Evolutionary conservation across 1,284 basidiomycete species (phyloP), one percentile per base, ranked within the genome.

Genomic region (Rugosomyces carneus): DNA sequence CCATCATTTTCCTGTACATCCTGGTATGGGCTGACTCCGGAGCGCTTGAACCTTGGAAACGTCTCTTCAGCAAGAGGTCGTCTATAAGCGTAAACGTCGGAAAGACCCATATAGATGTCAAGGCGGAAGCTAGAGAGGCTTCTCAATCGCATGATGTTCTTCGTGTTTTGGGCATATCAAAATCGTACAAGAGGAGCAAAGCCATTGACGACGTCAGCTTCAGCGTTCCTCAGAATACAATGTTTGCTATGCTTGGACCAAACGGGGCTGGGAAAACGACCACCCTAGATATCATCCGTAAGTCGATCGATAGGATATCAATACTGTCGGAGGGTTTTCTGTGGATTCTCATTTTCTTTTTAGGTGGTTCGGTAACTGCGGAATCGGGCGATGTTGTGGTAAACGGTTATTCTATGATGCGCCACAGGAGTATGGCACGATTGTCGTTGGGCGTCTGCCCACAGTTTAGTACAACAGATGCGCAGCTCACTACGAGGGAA

Each of bases 241-340:
- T 84, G 2, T 86, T 89, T 51, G 83, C 84, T 1, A 63, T 91
- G 53, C 70, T 90, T n/a, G 88, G 87, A 3, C 86, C 87, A 0
- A 91, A 90, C 51, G 88, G 88, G 0, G 88, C 86, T 2, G 84
- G 83, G 0, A 90, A 90, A 64, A 89, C 84, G 2, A 89, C 88
- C 0, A 81, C 80, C 0, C 84, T 86, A 61, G 81, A 84, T 52
- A 75, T 85, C 57, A 85, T 87, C 51, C 78, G 84, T 80, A 54
- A 50, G 80, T 42, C 3, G 16, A 15, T 42, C 3, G 16, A 15
- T 21, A 8, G 11, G 3, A 16, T 13, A 34, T 15, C 15, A 34
- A 15, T 2, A 15, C 7, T 15, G 20, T 9, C 21, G 3, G 3
- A 10, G 24, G 3, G 24, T 15, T 16, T 10, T 6, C 8, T 5